phyloP scores from a whole-genome alignment of 371 early-diverging fungal genomes.

The Mucor plumbeus region DNA sequence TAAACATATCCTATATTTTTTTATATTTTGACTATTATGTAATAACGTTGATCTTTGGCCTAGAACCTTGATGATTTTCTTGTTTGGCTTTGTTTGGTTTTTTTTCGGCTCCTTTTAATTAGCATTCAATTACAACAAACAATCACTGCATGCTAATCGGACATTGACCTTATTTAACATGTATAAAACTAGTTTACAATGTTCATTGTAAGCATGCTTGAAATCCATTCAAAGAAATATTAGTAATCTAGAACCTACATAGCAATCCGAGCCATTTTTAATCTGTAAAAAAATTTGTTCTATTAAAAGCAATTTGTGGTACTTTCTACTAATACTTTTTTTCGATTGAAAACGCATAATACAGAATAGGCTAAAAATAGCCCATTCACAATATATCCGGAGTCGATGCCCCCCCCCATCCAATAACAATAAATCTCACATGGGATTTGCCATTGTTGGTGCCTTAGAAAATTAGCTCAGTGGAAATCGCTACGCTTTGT shows the following conservation, averaged over 20 bases:
- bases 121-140: neutral
- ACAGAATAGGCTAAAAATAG: neutral
- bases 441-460: conserved; percentile 8
- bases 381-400: neutral
- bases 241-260: no score
- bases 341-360: conserved; percentile 4
- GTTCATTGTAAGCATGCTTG: no score
- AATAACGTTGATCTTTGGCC: neutral
- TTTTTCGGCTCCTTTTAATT: neutral
- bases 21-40: neutral
- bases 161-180: neutral
- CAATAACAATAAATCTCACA: neutral
- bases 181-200: no score
- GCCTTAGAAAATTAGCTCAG: conserved; percentile 1
- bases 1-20: neutral
- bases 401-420: neutral
- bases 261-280: neutral
- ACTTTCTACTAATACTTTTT: neutral
- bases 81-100: neutral
- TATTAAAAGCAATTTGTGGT: neutral
- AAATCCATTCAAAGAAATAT: no score
- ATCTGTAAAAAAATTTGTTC: neutral
- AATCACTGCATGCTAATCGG: neutral
- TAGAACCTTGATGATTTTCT: neutral
- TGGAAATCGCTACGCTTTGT: neutral